Evolutionary conservation across 1,284 basidiomycete species (phyloP), one percentile per base, ranked within the genome.

Genomic region (Lentinula novae-zelandiae): DNA sequence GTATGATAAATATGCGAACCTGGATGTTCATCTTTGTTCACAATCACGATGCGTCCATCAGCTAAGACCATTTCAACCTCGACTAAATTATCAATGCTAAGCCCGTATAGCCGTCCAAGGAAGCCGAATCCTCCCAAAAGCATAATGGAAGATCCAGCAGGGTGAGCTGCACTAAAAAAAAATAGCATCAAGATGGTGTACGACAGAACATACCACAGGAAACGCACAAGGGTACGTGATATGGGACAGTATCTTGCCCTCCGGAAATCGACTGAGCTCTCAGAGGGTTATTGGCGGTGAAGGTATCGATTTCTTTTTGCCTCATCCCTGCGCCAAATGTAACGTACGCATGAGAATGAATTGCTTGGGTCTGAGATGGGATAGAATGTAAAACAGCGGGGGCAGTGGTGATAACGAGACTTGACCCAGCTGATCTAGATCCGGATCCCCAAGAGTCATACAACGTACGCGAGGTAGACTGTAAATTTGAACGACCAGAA

Each of bases 81-180:
- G 12, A 95, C 86, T 22, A 95, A 75, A 67, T 90, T 91, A 71
- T 95, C 93, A 69, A 93, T 84, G 60, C 90, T 93, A 58, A 96
- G 77, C 3, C 95, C 95, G 64, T 90, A 84, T 65, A 93, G 76
- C 55, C 95, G 82, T 51, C 90, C 87, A 48, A 95, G 75, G 74
- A 96, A 96, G 0, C 95, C 94, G 68, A 96, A 96, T 0, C 95
- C 95, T 12, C 90, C 93, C 2, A 92, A 83, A 62, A 95, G 75
- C 88, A 95, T 92, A 58, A 92, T 86, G 9, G 89, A 87, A 48
- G 92, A 89, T 15, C 91, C 91, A 2, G 84, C 86, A 0, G 89
- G 89, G 66, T 91, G 89, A 27, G 89, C 89, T 33, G 88, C 80
- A 63, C 89, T 90, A 60, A 50, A 52, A 62, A 62, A 33, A 62